These are phyloP conservation scores for Epichloe hybrida DNA, from an alignment of 2,329 filamentous ascomycete species.

Conservation along the genomic window DNA sequence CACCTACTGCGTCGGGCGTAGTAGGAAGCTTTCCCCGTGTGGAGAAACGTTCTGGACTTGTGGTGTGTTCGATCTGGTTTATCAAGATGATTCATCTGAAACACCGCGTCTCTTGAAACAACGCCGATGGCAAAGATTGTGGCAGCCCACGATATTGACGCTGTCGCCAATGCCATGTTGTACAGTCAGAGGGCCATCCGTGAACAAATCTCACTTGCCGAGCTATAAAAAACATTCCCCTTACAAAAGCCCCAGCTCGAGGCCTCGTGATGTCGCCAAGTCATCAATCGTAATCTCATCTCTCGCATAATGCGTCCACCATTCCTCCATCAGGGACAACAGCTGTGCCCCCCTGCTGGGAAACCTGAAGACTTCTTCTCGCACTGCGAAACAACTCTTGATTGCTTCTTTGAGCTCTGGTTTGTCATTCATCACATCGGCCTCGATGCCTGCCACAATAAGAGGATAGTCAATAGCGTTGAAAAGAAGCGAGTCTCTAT, in stretches of 20 bases:
- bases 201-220: too few species aligned
- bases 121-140: neutral
- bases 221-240: neutral
- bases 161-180: neutral
- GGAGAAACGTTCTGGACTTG: neutral
- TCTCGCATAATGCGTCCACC: neutral
- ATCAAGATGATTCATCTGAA: too few species aligned
- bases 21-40: neutral
- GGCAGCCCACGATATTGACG: neutral
- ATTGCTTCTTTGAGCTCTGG: neutral
- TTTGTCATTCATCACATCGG: neutral
- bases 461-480: constrained; percentile 3
- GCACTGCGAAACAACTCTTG: constrained; percentile 1
- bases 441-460: neutral
- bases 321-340: neutral
- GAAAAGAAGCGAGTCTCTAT: constrained; percentile 1
- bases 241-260: constrained; percentile 1
- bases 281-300: neutral
- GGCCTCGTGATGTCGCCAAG: neutral
- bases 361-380: neutral
- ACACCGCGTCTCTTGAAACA: neutral
- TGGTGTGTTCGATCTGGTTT: too few species aligned
- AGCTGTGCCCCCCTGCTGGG: neutral
- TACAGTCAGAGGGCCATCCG: too few species aligned
- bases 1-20: too few species aligned